A percentile compares a stretch with the other conserved stretches of the same genome.
Evolutionary conservation across 2,329 filamentous ascomycete genomes (phyloP).

Genomic region (Bipolaris zeicola): DNA sequence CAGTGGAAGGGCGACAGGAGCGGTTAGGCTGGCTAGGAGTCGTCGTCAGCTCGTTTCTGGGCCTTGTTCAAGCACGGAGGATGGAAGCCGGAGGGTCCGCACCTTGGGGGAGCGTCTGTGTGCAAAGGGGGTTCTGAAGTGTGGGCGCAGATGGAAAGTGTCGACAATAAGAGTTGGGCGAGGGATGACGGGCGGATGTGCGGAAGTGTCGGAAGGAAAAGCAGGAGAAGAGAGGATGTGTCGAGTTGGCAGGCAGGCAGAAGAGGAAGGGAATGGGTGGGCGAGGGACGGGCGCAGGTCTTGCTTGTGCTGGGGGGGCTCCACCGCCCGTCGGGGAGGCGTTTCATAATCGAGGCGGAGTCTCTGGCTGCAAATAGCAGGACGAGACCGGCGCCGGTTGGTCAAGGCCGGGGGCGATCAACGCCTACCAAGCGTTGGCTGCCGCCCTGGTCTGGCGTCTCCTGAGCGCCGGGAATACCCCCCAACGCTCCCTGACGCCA

Average conservation of each 20-base stretch:
- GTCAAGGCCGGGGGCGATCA: constrained; percentile 8
- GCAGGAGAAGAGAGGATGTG: neutral
- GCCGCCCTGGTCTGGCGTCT: constrained; percentile 8
- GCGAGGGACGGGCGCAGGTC: constrained; percentile 11
- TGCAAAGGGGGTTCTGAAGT: neutral
- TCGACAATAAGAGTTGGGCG: neutral
- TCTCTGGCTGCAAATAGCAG: constrained; percentile 21
- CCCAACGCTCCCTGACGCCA: neutral
- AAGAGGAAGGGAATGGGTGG: neutral
- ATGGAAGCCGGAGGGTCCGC: constrained; percentile 31
- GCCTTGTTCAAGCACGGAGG: constrained; percentile 35
- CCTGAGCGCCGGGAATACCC: constrained; percentile 2
- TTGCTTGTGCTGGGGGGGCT: constrained; percentile 29
- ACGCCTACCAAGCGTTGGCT: constrained; percentile 6
- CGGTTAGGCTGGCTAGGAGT: constrained; percentile 43
- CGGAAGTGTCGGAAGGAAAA: constrained; percentile 1
- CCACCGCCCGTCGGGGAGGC: constrained; percentile 25
- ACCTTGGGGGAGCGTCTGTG: constrained; percentile 1
- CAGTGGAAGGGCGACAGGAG: constrained; percentile 24
- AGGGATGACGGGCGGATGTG: constrained; percentile 1
- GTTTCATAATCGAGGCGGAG: constrained; percentile 27
- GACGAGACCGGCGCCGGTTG: constrained; percentile 18
- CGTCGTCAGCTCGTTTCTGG: constrained; percentile 45
- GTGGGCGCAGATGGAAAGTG: constrained; percentile 2
- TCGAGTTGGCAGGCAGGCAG: constrained; percentile 10